These are phyloP conservation scores for Phytopythium cucurbitacearum DNA, from an alignment of 352 stramenopile genomes.

Conservation along the genomic window DNA sequence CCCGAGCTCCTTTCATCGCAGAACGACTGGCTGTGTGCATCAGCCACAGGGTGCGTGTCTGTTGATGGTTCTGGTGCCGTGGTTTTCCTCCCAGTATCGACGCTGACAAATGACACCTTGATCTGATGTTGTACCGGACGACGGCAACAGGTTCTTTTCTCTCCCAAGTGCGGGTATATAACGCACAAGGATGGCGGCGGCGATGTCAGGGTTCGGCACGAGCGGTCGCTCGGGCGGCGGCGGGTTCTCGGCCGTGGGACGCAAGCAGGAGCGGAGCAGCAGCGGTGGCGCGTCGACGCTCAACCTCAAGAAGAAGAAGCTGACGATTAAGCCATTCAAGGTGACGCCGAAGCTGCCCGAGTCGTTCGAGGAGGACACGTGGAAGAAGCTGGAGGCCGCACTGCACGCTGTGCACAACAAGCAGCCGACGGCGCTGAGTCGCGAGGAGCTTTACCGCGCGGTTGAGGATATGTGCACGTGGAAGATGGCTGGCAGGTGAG, in stretches of 20 bases:
- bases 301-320: conserved; percentile 63
- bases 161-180: background rate
- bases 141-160: background rate
- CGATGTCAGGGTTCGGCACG: background rate
- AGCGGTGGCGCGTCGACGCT: conserved; percentile 15
- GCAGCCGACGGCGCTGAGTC: conserved; percentile 53
- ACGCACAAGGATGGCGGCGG: background rate
- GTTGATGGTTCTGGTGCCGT: too few relatives aligned
- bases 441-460: conserved; percentile 81
- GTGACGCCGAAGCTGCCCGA: conserved; percentile 67
- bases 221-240: conserved; percentile 4
- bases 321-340: conserved; percentile 86
- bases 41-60: too few relatives aligned
- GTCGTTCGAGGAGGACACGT: conserved; percentile 75
- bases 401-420: conserved; percentile 67
- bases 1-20: too few relatives aligned
- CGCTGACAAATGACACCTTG: too few relatives aligned
- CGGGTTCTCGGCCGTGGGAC: conserved; percentile 11
- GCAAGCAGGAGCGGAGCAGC: conserved; percentile 28
- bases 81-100: too few relatives aligned
- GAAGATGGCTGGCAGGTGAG: conserved; percentile 81
- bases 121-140: background rate
- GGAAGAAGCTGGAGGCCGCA: conserved; percentile 61
- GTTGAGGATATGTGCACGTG: conserved; percentile 92
- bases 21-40: too few relatives aligned